These are phyloP conservation scores for Butyriboletus appendiculatus DNA, from an alignment of 1,284 basidiomycete genomes.

Conservation along the genomic window DNA sequence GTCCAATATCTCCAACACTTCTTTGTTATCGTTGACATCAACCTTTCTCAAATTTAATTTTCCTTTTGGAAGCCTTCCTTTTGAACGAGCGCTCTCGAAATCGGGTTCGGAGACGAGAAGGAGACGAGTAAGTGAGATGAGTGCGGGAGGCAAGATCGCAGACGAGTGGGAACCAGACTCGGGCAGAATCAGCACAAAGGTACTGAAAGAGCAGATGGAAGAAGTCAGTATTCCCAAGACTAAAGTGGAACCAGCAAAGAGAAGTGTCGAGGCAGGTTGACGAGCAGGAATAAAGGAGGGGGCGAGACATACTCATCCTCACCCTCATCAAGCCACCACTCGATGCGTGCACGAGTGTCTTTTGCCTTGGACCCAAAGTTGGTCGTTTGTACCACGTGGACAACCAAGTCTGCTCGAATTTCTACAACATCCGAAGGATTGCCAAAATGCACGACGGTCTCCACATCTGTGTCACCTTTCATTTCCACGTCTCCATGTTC, in stretches of 20 bases:
- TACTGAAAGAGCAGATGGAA: constrained; percentile 5
- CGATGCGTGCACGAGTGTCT: constrained; percentile 58
- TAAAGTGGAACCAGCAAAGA: not conserved
- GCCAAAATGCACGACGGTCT: constrained; percentile 31
- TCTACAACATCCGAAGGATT: constrained; percentile 92
- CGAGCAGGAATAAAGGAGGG: not conserved
- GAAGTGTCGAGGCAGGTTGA: not conserved
- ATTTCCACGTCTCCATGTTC: constrained; percentile 34
- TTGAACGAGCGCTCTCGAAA: constrained; percentile 64
- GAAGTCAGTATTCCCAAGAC: constrained; percentile 4
- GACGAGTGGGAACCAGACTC: constrained; percentile 28
- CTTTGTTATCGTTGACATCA: constrained; percentile 41
- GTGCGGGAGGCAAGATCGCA: constrained; percentile 55
- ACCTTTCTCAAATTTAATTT: constrained; percentile 42
- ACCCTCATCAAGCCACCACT: constrained; percentile 90
- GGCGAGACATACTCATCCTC: constrained; percentile 80
- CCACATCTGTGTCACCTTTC: not conserved
- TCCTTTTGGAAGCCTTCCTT: constrained; percentile 80
- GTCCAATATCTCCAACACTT: constrained; percentile 47
- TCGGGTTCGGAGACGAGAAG: constrained; percentile 61
- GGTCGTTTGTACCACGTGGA: constrained; percentile 45
- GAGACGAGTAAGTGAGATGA: constrained; percentile 74
- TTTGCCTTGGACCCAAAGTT: constrained; percentile 15
- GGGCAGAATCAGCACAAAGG: constrained; percentile 19
- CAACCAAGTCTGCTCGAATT: constrained; percentile 77